Evolutionary conservation across 257 asterid genomes (phyloP).

Genomic region (Solanum lycopersicoides): DNA sequence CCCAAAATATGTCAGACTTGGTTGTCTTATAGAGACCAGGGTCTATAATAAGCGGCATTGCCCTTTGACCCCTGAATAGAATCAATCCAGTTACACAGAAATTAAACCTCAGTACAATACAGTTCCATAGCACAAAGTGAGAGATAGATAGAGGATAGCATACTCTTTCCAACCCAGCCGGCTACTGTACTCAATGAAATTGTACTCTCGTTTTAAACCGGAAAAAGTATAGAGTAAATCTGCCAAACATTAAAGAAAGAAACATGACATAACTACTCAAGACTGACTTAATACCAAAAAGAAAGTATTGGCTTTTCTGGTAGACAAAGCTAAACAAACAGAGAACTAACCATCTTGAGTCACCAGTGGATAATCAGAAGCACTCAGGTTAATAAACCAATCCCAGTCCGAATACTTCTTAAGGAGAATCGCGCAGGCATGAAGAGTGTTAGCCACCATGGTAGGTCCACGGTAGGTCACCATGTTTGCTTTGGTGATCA

Average conservation of each 20-base stretch:
- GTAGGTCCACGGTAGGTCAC: constrained; percentile 96
- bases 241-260: constrained; percentile 1
- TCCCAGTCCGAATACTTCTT: constrained; percentile 79
- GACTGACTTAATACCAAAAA: neutral
- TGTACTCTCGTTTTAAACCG: constrained; percentile 21
- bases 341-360: constrained; percentile 79
- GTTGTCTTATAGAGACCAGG: constrained; percentile 37
- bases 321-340: neutral
- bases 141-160: neutral
- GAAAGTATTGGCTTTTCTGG: neutral
- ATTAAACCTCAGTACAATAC: neutral
- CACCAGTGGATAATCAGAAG: constrained; percentile 98
- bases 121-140: neutral
- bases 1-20: constrained; percentile 35
- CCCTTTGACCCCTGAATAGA: constrained; percentile 28
- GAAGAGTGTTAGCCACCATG: constrained; percentile 94
- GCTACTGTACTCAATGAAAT: constrained; percentile 39
- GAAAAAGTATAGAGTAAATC: constrained; percentile 31
- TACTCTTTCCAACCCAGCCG: constrained; percentile 43
- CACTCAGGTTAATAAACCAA: constrained; percentile 96
- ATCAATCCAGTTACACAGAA: neutral
- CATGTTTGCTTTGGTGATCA: constrained; percentile 71
- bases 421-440: constrained; percentile 84
- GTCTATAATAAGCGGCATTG: constrained; percentile 40
- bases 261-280: neutral